Percentiles rank a stretch among this genome's conserved stretches.
These are phyloP conservation scores for Chaetomium globosum DNA, from an alignment of 2,329 filamentous ascomycete species.

Conservation along the genomic window DNA sequence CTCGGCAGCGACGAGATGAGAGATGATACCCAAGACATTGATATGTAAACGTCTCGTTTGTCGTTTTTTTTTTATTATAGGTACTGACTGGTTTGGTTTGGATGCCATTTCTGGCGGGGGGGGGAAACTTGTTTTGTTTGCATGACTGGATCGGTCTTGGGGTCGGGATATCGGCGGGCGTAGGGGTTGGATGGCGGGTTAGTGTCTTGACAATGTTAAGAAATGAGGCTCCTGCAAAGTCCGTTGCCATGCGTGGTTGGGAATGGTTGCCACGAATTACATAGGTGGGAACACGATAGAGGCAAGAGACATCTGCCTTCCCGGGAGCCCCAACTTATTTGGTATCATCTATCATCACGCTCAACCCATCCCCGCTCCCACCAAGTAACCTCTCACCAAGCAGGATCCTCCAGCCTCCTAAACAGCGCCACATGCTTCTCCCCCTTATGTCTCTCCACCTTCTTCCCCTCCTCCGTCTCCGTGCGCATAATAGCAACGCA, in stretches of 20 bases:
- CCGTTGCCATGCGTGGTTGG: background rate
- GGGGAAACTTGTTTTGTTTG: slow-evolving; percentile 2
- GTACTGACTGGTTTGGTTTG: slow-evolving; percentile 8
- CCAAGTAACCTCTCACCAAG: slow-evolving; percentile 21
- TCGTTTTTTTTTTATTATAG: background rate
- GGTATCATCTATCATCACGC: background rate
- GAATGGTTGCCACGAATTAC: background rate
- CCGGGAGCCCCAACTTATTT: background rate
- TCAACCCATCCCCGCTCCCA: background rate
- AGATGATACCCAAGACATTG: slow-evolving; percentile 56
- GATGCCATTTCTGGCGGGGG: background rate
- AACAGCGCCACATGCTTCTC: slow-evolving; percentile 91
- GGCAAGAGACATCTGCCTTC: background rate
- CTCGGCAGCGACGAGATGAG: slow-evolving; percentile 63
- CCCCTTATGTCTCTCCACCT: slow-evolving; percentile 87
- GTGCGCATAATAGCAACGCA: slow-evolving; percentile 74
- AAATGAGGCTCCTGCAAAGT: background rate
- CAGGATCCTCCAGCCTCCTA: slow-evolving; percentile 74
- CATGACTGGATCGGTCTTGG: slow-evolving; percentile 9
- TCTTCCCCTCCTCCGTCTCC: slow-evolving; percentile 97
- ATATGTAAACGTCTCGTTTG: slow-evolving; percentile 42
- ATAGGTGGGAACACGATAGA: background rate
- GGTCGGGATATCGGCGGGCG: background rate
- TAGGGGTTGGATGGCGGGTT: background rate
- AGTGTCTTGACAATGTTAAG: background rate